Base-by-base conservation (phyloP, 1,284 basidiomycete genomes). In the Apiotrichum porosum region DNA sequence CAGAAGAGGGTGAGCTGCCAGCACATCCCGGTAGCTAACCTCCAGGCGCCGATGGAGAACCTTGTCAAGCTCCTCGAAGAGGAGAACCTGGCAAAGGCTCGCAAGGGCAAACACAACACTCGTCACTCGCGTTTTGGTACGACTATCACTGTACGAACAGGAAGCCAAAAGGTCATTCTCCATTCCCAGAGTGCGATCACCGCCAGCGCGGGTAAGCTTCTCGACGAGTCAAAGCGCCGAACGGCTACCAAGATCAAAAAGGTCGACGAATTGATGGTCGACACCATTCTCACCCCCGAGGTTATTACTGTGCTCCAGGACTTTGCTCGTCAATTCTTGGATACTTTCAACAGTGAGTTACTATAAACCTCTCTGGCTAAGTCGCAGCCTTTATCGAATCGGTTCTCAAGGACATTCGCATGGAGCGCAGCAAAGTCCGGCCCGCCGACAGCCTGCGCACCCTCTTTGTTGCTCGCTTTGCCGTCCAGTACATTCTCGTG, bases 91-190 rank as follows among this genome's bases (percentile, higher is more conserved):
- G 74, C 77, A 31, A 83, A 82, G 55, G 77, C 79, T 28, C 75
- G 82, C 47, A 66, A 80, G 13, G 75, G 57, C 14, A 56, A 66
- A 30, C 58, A 60, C 17, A 61, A 61, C n/a, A 86, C 88, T 15
- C 81, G 92, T 23, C 92, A 97, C 72, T 89, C 89, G 21, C 82
- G 92, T 32, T 97, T 97, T 69, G 92, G 92, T 0, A 95, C 92
- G 0, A 94, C 91, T 3, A 84, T 95, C 54, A 75, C 84, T 13
- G 84, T 95, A 42, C 80, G 79, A 54, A 83, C 60, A 82, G 86
- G 69, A 35, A 51, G 65, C 55, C 26, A 28, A 47, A 68, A 72
- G 50, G 69, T 76, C 42, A 81, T 94, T 23, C 77, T 95, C 35
- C 88, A 93, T 68, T 81, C 84, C 35, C 90, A 93, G 65, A 82